phyloP scores from a whole-genome alignment of 1,139 yeast species.

The Taphrina pruni region DNA sequence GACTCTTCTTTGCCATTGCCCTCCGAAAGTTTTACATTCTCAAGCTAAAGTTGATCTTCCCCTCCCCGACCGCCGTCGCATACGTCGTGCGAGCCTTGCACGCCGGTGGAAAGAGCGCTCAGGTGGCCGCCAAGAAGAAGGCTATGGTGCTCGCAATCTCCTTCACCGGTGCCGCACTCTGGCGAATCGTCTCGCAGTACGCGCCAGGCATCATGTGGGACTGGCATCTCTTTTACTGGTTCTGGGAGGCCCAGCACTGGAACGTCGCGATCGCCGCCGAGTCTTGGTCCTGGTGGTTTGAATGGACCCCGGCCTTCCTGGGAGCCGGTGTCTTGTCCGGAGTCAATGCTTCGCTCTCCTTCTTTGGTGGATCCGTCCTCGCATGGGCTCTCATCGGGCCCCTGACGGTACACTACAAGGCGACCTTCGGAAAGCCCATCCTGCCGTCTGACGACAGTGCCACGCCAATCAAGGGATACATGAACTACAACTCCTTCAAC shows the following conservation, averaged over 20 bases:
- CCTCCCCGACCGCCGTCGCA: slow-evolving; percentile 42
- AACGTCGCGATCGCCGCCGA: slow-evolving; percentile 29
- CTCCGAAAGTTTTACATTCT: slow-evolving; percentile 42
- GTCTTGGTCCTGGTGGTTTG: slow-evolving; percentile 40
- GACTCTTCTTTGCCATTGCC: slow-evolving; percentile 42
- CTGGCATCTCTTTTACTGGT: slow-evolving; percentile 42
- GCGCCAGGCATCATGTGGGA: slow-evolving; percentile 41
- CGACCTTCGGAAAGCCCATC: slow-evolving; percentile 29
- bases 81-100: slow-evolving; percentile 42
- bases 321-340: slow-evolving; percentile 43
- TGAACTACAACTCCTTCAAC: slow-evolving; percentile 24
- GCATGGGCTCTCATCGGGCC: slow-evolving; percentile 43
- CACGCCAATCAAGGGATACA: slow-evolving; percentile 19
- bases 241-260: slow-evolving; percentile 25
- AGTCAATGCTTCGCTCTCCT: slow-evolving; percentile 41
- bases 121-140: slow-evolving; percentile 34
- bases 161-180: slow-evolving; percentile 33
- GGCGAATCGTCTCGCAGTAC: slow-evolving; percentile 37
- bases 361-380: slow-evolving; percentile 41
- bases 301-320: slow-evolving; percentile 41
- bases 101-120: slow-evolving; percentile 40
- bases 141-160: slow-evolving; percentile 29
- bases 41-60: slow-evolving; percentile 40
- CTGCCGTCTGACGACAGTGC: slow-evolving; percentile 15
- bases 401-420: slow-evolving; percentile 18